phyloP scores from a whole-genome alignment of 129 eudicot species.

The Helianthus tuberosus region DNA sequence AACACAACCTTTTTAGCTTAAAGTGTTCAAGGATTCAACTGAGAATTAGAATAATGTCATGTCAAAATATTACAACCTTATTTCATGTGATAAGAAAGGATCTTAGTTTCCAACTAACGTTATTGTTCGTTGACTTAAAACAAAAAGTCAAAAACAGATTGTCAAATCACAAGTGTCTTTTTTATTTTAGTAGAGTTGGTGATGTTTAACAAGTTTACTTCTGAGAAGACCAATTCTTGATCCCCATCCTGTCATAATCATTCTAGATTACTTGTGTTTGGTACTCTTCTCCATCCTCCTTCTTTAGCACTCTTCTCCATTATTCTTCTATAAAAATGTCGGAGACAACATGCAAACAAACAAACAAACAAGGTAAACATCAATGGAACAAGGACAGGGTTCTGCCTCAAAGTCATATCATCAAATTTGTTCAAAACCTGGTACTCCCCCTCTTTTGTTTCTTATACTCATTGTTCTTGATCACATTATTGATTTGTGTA shows the following conservation, averaged over 20 bases:
- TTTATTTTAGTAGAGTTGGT: too few relatives aligned
- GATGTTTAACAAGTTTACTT: background rate
- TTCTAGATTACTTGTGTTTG: slow-evolving; percentile 1
- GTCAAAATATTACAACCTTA: too few relatives aligned
- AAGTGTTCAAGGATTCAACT: too few relatives aligned
- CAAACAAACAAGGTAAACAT: background rate
- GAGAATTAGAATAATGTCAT: too few relatives aligned
- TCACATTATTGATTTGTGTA: slow-evolving; percentile 12
- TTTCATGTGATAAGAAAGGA: too few relatives aligned
- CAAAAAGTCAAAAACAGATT: too few relatives aligned
- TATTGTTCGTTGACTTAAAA: too few relatives aligned
- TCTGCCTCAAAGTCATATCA: slow-evolving; percentile 44
- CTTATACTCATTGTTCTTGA: slow-evolving; percentile 2
- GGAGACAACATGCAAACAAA: background rate
- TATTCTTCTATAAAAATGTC: background rate
- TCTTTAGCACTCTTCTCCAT: slow-evolving; percentile 14
- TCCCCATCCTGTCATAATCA: background rate
- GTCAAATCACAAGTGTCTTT: too few relatives aligned
- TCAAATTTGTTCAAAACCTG: slow-evolving; percentile 63
- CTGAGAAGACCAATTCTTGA: background rate
- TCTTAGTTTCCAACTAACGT: too few relatives aligned
- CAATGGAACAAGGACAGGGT: slow-evolving; percentile 61
- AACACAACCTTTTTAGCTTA: too few relatives aligned
- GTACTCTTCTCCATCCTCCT: slow-evolving; percentile 20
- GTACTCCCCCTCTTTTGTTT: slow-evolving; percentile 30